Evolutionary conservation across 2,329 filamentous ascomycete species (phyloP), one percentile per base, ranked within the genome.

Genomic region (Fusarium sp.): DNA sequence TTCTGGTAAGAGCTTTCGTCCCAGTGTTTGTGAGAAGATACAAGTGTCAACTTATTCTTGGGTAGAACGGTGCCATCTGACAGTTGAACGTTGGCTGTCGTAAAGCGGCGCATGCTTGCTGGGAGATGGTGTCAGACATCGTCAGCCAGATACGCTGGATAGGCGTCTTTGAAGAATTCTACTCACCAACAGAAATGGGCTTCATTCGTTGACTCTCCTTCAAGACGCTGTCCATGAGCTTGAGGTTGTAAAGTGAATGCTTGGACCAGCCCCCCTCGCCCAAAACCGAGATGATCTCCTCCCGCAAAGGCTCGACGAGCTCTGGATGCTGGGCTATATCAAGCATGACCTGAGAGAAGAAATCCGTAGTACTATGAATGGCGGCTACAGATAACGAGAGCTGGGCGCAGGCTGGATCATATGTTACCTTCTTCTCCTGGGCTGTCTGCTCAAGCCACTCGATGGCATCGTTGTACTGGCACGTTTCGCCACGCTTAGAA

Each of bases 1-100:
- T 43, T 43, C 29, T 50, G 38, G 21, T 56, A 43, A n/a, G 6
- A 37, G 23, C 17, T 56, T 46, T n/a, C n/a, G n/a, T n/a, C n/a
- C n/a, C n/a, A 4, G 53, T 37, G 44, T 31, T 38, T 15, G 7
- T 37, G 21, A 19, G 44, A 15, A 2, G 32, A 37, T 11, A 38
- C 33, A 10, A 48, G 33, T 6, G 33, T 48, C 15, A 48, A 14
- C 13, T 38, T 38, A 21, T 38, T 14, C 44, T 48, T 48, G 21
- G 33, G 44, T 4, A 48, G 21, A 9, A 37, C 6, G 4, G 44
- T 48, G 10, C 44, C 44, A n/a, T 48, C 33, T n/a, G 44, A 17
- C 11, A 48, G 13, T 13, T 37, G 29, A 9, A 48, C 9, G 14
- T 37, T 11, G 11, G 33, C 35, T 13, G 33, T 38, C 9, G 44